Conservation (phyloP, 108 stramenopile genomes). For the Nannochloropsis gaditana region DNA sequence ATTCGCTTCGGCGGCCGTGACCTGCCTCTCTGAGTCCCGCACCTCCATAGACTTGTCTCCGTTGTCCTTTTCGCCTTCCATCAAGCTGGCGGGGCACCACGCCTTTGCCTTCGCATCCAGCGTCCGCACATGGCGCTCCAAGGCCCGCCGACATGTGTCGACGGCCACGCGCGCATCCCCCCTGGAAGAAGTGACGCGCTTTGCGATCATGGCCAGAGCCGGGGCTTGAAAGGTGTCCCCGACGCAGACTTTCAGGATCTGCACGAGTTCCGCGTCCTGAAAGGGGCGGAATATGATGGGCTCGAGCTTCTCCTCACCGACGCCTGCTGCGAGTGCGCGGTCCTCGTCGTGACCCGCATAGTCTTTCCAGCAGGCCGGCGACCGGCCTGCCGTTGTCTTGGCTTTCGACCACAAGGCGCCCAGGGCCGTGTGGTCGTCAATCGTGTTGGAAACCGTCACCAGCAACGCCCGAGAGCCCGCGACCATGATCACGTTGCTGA, state of each 20-base stretch:
- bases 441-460: neutral
- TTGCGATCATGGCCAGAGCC: constrained; percentile 6
- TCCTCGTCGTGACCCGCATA: neutral
- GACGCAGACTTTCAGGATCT: neutral
- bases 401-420: neutral
- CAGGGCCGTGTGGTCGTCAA: constrained; percentile 13
- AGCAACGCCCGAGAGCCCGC: neutral
- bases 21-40: neutral
- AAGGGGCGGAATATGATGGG: constrained; percentile 1
- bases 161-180: neutral
- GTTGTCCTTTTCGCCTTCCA: neutral
- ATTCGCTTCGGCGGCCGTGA: neutral
- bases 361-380: neutral
- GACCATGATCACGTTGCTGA: neutral
- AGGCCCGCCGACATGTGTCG: neutral
- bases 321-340: neutral
- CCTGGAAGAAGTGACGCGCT: neutral
- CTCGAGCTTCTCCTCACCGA: neutral
- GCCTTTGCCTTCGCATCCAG: neutral
- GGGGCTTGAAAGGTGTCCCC: neutral
- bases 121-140: neutral
- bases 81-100: neutral
- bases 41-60: neutral
- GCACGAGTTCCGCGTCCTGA: neutral
- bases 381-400: neutral